Percentiles rank a stretch among this genome's conserved stretches.
phyloP scores from a whole-genome alignment of 345 rosid genomes.

The Arabis alpina region DNA sequence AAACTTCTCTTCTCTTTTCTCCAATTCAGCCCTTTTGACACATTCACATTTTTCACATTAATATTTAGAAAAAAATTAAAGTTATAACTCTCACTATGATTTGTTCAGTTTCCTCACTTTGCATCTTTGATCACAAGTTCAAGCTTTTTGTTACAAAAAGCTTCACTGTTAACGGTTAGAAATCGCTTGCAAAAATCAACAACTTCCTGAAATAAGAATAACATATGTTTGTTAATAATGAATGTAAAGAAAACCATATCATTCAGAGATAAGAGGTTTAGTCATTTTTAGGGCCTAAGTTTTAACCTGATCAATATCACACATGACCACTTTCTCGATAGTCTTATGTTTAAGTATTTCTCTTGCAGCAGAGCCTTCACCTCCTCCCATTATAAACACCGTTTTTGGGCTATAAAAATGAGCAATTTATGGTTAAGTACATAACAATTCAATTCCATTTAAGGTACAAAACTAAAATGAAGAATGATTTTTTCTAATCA shows the following conservation, averaged over 20 bases:
- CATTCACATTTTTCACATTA: not conserved
- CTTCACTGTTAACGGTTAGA: slow-evolving; percentile 76
- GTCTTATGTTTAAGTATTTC: slow-evolving; percentile 78
- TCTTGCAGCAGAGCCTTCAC: slow-evolving; percentile 99
- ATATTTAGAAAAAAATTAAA: not conserved
- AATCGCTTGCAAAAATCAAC: slow-evolving; percentile 77
- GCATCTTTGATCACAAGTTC: slow-evolving; percentile 83
- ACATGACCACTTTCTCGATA: slow-evolving; percentile 85
- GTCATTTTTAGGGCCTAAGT: not conserved
- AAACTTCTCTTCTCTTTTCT: slow-evolving; percentile 70
- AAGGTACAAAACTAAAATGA: not conserved
- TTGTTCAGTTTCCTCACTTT: slow-evolving; percentile 52
- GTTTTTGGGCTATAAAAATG: slow-evolving; percentile 62
- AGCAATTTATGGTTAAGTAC: not conserved
- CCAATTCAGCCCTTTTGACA: slow-evolving; percentile 73
- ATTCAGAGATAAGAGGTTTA: not conserved
- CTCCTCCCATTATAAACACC: slow-evolving; percentile 95
- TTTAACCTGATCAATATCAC: slow-evolving; percentile 88
- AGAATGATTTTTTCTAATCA: too few relatives aligned
- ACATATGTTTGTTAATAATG: slow-evolving; percentile 15
- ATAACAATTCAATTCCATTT: not conserved
- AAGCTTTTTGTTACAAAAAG: slow-evolving; percentile 76
- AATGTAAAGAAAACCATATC: not conserved
- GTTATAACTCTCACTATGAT: not conserved
- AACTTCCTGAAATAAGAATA: slow-evolving; percentile 63